A percentile compares a stretch with the other conserved stretches of the same genome.
phyloP scores from a whole-genome alignment of 106 monocot species.

The Chionographis japonica region DNA sequence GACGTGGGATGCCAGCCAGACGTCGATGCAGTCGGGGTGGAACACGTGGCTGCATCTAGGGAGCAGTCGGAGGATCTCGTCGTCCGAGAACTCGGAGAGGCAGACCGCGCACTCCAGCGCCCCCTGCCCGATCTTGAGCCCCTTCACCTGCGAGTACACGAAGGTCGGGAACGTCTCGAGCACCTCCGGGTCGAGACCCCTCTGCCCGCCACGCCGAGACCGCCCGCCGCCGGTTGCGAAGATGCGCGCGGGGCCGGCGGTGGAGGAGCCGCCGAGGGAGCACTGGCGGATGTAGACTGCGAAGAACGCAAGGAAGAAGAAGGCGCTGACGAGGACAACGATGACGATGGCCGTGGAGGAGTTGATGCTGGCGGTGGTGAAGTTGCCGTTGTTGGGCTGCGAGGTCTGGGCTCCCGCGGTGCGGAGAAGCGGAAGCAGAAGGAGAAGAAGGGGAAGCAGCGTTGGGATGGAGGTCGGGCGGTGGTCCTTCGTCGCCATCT shows the following conservation, averaged over 20 bases:
- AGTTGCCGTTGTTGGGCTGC: conserved; percentile 5
- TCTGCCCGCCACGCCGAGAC: background rate
- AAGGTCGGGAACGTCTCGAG: conserved; percentile 23
- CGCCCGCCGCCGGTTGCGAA: background rate
- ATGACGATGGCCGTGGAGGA: conserved; percentile 31
- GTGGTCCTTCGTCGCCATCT: too few species aligned
- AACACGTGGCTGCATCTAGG: conserved; percentile 55
- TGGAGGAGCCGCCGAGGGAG: background rate
- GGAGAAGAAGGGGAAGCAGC: background rate
- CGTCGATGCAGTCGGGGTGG: conserved; percentile 50
- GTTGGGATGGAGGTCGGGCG: background rate
- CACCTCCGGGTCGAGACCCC: conserved; percentile 26
- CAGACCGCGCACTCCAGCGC: conserved; percentile 56
- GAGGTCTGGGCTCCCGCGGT: conserved; percentile 1
- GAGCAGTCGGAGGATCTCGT: conserved; percentile 44
- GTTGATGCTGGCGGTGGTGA: conserved; percentile 23
- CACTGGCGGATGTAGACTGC: conserved; percentile 27
- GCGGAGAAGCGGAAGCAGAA: background rate
- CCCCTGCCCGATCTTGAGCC: conserved; percentile 28
- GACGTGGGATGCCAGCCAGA: conserved; percentile 48
- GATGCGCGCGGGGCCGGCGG: background rate
- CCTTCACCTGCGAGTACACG: conserved; percentile 26
- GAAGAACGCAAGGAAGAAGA: conserved; percentile 36
- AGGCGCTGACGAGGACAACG: conserved; percentile 30
- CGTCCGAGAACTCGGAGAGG: conserved; percentile 42